Evolutionary conservation across 208 protist species (phyloP).

Genomic region (Trypanosoma congolense): DNA sequence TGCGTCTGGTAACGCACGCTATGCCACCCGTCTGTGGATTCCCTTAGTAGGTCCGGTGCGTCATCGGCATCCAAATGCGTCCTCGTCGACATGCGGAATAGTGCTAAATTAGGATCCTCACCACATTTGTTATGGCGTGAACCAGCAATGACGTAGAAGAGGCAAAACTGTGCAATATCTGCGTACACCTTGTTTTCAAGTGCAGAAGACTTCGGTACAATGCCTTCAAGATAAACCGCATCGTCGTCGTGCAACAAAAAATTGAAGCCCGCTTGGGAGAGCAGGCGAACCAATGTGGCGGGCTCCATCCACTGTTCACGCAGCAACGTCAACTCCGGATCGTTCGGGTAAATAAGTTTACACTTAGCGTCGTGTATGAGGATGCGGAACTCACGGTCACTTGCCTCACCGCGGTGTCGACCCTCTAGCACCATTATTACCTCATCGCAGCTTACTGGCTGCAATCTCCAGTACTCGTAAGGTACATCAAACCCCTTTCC

Average conservation of each 20-base stretch:
- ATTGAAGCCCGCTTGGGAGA: slow-evolving; percentile 85
- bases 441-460: slow-evolving; percentile 60
- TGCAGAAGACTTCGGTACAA: slow-evolving; percentile 60
- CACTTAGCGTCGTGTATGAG: slow-evolving; percentile 73
- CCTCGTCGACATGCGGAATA: slow-evolving; percentile 81
- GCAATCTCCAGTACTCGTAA: slow-evolving; percentile 81
- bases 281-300: slow-evolving; percentile 66
- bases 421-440: slow-evolving; percentile 78
- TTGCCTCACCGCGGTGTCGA: slow-evolving; percentile 62
- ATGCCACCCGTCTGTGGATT: slow-evolving; percentile 40
- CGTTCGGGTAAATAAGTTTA: slow-evolving; percentile 73
- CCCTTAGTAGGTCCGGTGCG: slow-evolving; percentile 12
- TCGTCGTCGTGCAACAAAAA: slow-evolving; percentile 81
- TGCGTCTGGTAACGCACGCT: slow-evolving; percentile 75
- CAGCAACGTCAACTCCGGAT: slow-evolving; percentile 63
- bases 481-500: slow-evolving; percentile 87
- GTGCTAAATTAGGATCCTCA: slow-evolving; percentile 83
- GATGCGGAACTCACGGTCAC: slow-evolving; percentile 86
- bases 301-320: slow-evolving; percentile 65
- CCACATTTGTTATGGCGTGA: slow-evolving; percentile 80
- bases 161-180: slow-evolving; percentile 85
- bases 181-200: slow-evolving; percentile 83
- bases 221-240: slow-evolving; percentile 51
- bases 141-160: slow-evolving; percentile 69
- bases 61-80: slow-evolving; percentile 42